Percentiles rank a stretch among this genome's conserved stretches.
Conservation (phyloP, 177 flowering plant genomes). For the Vitis hybrid region DNA sequence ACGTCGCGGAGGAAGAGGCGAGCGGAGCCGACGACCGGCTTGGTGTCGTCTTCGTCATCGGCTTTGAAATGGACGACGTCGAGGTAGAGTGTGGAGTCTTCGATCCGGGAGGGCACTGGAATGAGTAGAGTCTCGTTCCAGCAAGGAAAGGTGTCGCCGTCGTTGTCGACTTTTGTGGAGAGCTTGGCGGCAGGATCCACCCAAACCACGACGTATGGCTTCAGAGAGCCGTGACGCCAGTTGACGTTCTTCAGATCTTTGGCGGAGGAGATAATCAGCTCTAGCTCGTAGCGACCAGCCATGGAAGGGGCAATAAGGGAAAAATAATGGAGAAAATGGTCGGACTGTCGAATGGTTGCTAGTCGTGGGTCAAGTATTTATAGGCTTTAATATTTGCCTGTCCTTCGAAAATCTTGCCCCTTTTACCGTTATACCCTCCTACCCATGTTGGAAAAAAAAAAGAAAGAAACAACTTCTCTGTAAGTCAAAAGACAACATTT, state of each 20-base stretch:
- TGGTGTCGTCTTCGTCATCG: conserved; percentile 46
- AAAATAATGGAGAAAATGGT: too few relatives aligned
- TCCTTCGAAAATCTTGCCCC: too few relatives aligned
- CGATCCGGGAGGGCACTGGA: conserved; percentile 45
- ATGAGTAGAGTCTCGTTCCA: conserved; percentile 20
- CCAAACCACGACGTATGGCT: conserved; percentile 82
- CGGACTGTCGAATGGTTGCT: too few relatives aligned
- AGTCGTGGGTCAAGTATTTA: too few relatives aligned
- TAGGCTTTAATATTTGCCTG: too few relatives aligned
- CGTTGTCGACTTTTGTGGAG: conserved; percentile 50
- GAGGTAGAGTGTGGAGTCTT: conserved; percentile 49
- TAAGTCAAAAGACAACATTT: too few relatives aligned
- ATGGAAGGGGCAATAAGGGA: too few relatives aligned
- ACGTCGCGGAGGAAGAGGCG: conserved; percentile 44
- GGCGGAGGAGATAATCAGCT: conserved; percentile 57
- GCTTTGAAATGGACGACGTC: conserved; percentile 59
- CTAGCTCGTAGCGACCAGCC: conserved; percentile 35
- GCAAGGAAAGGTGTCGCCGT: conserved; percentile 2
- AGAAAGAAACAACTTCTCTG: too few relatives aligned
- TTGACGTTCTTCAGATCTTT: conserved; percentile 79
- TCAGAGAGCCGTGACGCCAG: conserved; percentile 69
- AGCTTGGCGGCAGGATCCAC: conserved; percentile 53
- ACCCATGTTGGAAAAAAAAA: too few relatives aligned
- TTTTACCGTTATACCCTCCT: too few relatives aligned
- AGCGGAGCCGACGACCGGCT: conserved; percentile 68